phyloP scores from a whole-genome alignment of 1,139 yeast species.

The Entelexis paramagnoliae region DNA sequence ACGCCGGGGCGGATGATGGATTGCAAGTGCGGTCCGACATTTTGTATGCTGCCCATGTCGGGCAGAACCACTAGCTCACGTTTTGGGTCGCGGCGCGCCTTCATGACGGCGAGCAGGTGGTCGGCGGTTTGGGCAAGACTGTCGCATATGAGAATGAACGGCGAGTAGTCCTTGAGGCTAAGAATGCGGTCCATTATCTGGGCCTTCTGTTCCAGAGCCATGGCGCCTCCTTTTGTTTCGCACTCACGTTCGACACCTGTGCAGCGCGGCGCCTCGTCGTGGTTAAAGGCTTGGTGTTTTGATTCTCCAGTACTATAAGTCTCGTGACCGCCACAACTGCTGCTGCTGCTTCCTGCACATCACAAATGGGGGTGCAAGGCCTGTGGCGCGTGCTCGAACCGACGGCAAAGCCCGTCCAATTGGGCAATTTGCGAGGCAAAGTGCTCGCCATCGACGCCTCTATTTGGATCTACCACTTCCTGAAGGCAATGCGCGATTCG shows the following conservation, averaged over 20 bases:
- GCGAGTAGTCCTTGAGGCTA: conserved; percentile 59
- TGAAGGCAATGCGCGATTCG: conserved; percentile 84
- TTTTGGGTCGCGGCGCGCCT: conserved; percentile 32
- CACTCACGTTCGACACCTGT: neutral
- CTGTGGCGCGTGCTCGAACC: conserved; percentile 91
- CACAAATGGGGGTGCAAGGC: conserved; percentile 84
- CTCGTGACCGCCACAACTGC: conserved; percentile 3
- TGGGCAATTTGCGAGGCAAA: conserved; percentile 69
- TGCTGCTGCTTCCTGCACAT: neutral
- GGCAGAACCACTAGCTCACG: conserved; percentile 7
- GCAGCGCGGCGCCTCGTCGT: too few species aligned
- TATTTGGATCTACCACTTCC: conserved; percentile 94
- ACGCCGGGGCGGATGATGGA: conserved; percentile 17
- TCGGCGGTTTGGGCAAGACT: conserved; percentile 58
- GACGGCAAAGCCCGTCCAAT: conserved; percentile 76
- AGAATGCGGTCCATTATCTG: conserved; percentile 42
- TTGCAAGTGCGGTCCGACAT: conserved; percentile 17
- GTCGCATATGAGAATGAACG: conserved; percentile 60
- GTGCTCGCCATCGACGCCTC: conserved; percentile 93
- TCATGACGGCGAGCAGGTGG: conserved; percentile 47
- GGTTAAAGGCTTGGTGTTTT: neutral
- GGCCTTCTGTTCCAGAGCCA: conserved; percentile 27
- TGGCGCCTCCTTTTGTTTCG: neutral
- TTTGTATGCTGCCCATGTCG: conserved; percentile 4
- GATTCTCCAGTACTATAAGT: neutral